These are phyloP conservation scores for Tolypocladium ophioglossoides DNA, from an alignment of 2,329 filamentous ascomycete genomes.

Conservation along the genomic window DNA sequence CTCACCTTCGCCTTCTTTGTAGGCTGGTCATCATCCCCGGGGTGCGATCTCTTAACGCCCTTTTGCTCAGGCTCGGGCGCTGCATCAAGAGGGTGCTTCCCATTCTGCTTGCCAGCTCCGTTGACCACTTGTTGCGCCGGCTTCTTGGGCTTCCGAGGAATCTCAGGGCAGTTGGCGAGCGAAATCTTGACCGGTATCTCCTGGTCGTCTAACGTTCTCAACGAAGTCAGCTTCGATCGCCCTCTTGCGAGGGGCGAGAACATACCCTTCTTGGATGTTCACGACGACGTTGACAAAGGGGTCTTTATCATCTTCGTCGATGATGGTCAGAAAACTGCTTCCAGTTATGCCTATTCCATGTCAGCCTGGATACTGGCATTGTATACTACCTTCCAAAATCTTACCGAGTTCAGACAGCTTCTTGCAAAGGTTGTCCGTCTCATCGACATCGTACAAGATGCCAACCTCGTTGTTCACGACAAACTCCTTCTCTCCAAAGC, in stretches of 20 bases:
- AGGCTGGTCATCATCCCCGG: constrained; percentile 30
- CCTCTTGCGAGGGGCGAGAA: constrained; percentile 2
- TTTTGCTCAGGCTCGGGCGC: constrained; percentile 18
- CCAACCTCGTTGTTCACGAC: constrained; percentile 64
- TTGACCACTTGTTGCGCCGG: constrained; percentile 24
- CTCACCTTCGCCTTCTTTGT: constrained; percentile 39
- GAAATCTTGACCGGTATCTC: constrained; percentile 45
- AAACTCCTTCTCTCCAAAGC: constrained; percentile 70
- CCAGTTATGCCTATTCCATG: constrained; percentile 47
- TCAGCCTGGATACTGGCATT: constrained; percentile 1
- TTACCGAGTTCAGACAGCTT: constrained; percentile 66
- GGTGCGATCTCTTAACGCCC: constrained; percentile 34
- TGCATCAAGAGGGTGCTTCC: constrained; percentile 26
- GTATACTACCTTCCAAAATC: constrained; percentile 5
- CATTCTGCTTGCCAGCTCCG: constrained; percentile 28
- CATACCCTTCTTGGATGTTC: constrained; percentile 52
- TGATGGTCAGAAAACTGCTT: constrained; percentile 70
- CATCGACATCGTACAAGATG: constrained; percentile 81
- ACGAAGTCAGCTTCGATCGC: constrained; percentile 14
- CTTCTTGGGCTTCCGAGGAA: constrained; percentile 44
- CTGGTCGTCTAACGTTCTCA: constrained; percentile 30
- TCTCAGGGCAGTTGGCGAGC: constrained; percentile 31
- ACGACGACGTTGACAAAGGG: constrained; percentile 74
- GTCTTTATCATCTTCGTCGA: constrained; percentile 69
- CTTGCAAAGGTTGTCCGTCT: constrained; percentile 75